phyloP scores from a whole-genome alignment of 2,329 filamentous ascomycete species.

The Sporothrix schenckii region DNA sequence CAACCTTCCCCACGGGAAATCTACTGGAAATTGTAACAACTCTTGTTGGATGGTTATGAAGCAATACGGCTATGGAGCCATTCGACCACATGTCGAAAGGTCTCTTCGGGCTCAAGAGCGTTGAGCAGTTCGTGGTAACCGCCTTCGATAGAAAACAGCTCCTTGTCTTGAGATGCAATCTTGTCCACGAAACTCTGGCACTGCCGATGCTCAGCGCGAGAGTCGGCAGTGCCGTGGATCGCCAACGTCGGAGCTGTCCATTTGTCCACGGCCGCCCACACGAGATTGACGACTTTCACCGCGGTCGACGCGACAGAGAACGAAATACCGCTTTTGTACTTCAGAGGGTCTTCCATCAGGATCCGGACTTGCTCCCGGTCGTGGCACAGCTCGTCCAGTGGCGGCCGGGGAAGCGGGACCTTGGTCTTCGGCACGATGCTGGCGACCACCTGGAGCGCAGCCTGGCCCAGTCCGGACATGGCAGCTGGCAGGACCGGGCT shows the following conservation, averaged over 20 bases:
- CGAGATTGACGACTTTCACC: background rate
- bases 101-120: background rate
- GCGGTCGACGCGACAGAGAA: conserved; percentile 6
- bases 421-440: background rate
- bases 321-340: conserved; percentile 3
- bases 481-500: background rate
- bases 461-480: background rate
- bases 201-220: background rate
- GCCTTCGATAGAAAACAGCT: conserved; percentile 3
- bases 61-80: background rate
- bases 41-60: background rate
- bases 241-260: background rate
- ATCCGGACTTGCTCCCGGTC: background rate
- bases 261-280: background rate
- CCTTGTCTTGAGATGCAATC: conserved; percentile 11
- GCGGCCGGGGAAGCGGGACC: background rate
- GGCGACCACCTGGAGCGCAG: background rate
- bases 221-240: conserved; percentile 5
- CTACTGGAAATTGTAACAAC: background rate
- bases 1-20: too few species aligned
- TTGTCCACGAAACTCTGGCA: background rate
- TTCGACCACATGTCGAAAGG: background rate
- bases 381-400: conserved; percentile 8
- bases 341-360: background rate
- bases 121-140: conserved; percentile 2